Evolutionary conservation across 228 moss, liverwort and hornwort genomes (phyloP).

Genomic region (Sphagnum fallax): DNA sequence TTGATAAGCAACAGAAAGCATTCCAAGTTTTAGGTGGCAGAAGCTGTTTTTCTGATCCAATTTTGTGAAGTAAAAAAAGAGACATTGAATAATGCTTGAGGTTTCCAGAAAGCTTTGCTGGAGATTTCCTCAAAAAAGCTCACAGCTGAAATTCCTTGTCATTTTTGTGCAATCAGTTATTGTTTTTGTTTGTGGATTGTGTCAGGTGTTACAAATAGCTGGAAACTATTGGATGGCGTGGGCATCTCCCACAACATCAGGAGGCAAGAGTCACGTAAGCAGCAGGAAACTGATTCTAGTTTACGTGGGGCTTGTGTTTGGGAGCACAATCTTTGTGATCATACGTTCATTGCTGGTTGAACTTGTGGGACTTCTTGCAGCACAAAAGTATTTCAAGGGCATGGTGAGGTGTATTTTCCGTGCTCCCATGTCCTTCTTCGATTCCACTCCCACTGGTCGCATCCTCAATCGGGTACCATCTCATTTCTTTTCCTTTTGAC

Average conservation of each 20-base stretch:
- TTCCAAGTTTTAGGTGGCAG: too few species aligned
- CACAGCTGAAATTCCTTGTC: too few species aligned
- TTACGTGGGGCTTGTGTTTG: constrained; percentile 38
- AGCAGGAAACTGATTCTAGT: constrained; percentile 20
- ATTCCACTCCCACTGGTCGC: constrained; percentile 8
- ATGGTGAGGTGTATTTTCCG: constrained; percentile 39
- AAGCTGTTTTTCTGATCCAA: too few species aligned
- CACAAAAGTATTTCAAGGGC: constrained; percentile 42
- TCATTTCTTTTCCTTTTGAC: not conserved
- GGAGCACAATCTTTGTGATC: constrained; percentile 48
- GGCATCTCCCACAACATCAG: constrained; percentile 39
- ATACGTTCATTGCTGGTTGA: constrained; percentile 39
- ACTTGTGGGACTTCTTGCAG: constrained; percentile 35
- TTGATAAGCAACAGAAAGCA: too few species aligned
- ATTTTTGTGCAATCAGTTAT: too few species aligned
- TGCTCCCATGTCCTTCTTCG: constrained; percentile 15
- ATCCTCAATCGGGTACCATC: constrained; percentile 11
- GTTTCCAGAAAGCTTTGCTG: too few species aligned
- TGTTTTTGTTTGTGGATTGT: too few species aligned
- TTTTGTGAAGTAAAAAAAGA: too few species aligned
- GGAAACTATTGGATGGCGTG: constrained; percentile 69
- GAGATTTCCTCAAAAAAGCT: too few species aligned
- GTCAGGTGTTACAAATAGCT: constrained; percentile 42
- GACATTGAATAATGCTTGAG: too few species aligned
- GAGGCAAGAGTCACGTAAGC: constrained; percentile 19